Conservation (phyloP, 345 rosid species). For the Noccaea bulbosa region DNA sequence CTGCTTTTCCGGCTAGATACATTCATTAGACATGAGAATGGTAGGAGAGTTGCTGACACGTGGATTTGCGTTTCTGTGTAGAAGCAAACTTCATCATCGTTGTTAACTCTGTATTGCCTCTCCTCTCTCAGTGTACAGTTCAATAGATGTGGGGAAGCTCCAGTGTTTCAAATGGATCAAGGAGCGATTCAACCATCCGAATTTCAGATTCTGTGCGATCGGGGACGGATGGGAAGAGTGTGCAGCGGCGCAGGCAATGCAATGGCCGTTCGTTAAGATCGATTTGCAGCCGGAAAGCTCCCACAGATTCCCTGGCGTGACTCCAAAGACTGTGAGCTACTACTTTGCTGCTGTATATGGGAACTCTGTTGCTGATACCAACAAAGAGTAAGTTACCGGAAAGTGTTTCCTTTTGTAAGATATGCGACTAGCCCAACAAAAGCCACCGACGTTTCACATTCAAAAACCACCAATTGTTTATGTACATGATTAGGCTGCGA, state of each 20-base stretch:
- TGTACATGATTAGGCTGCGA: not conserved
- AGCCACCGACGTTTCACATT: slow-evolving; percentile 15
- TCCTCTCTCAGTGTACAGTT: slow-evolving; percentile 64
- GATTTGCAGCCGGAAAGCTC: slow-evolving; percentile 64
- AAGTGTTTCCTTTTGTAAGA: slow-evolving; percentile 24
- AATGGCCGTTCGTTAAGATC: slow-evolving; percentile 84
- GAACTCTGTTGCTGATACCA: slow-evolving; percentile 43
- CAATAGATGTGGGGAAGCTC: slow-evolving; percentile 79
- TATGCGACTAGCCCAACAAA: slow-evolving; percentile 18
- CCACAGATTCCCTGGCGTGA: slow-evolving; percentile 83
- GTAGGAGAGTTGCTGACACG: slow-evolving; percentile 36
- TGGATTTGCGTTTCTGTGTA: slow-evolving; percentile 14
- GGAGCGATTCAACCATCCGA: slow-evolving; percentile 55
- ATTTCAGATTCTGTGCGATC: slow-evolving; percentile 67
- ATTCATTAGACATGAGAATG: slow-evolving; percentile 62
- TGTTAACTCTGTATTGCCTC: not conserved
- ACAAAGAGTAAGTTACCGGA: slow-evolving; percentile 15
- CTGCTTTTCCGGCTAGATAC: slow-evolving; percentile 70
- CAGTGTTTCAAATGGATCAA: slow-evolving; percentile 78
- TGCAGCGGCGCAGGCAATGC: slow-evolving; percentile 81
- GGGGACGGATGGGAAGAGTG: slow-evolving; percentile 96
- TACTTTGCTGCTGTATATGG: slow-evolving; percentile 70
- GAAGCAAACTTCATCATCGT: not conserved
- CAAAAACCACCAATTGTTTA: slow-evolving; percentile 20
- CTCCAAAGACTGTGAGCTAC: slow-evolving; percentile 65